These are phyloP conservation scores for Trifolium pratense DNA, from an alignment of 306 rosid genomes.

Conservation along the genomic window DNA sequence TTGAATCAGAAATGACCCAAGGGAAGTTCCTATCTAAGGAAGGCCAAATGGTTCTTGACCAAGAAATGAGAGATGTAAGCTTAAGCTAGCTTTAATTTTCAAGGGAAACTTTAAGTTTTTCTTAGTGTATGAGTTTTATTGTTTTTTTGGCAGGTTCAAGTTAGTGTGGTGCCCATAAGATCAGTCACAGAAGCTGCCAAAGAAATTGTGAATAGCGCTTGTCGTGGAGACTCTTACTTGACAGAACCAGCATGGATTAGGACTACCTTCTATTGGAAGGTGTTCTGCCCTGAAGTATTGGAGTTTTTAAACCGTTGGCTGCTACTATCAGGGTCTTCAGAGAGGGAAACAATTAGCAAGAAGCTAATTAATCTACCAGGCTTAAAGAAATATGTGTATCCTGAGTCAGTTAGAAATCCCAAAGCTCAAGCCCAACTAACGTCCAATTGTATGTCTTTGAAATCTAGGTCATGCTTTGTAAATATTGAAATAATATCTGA, in stretches of 20 bases:
- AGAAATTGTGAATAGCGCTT: constrained; percentile 57
- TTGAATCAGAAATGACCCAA: constrained; percentile 67
- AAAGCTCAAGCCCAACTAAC: constrained; percentile 35
- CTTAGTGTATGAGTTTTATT: neutral
- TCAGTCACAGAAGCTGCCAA: constrained; percentile 51
- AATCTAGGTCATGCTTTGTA: neutral
- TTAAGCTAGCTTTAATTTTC: constrained; percentile 33
- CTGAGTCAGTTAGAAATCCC: constrained; percentile 45
- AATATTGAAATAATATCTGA: constrained; percentile 11
- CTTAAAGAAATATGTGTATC: constrained; percentile 49
- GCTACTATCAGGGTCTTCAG: constrained; percentile 44
- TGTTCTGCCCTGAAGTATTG: constrained; percentile 54
- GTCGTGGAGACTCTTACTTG: constrained; percentile 57
- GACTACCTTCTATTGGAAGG: constrained; percentile 50
- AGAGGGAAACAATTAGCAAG: constrained; percentile 55
- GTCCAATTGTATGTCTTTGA: neutral
- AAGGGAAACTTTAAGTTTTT: neutral
- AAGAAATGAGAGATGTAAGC: constrained; percentile 63
- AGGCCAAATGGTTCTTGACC: constrained; percentile 53
- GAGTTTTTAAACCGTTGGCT: constrained; percentile 44
- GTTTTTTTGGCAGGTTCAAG: constrained; percentile 40
- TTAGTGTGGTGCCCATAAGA: constrained; percentile 53
- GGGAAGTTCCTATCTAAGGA: constrained; percentile 64
- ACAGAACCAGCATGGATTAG: constrained; percentile 61
- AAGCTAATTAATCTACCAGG: constrained; percentile 53